Evolutionary conservation across 2,329 filamentous ascomycete genomes (phyloP), one percentile per base, ranked within the genome.

Genomic region (Cladosporium sp.): DNA sequence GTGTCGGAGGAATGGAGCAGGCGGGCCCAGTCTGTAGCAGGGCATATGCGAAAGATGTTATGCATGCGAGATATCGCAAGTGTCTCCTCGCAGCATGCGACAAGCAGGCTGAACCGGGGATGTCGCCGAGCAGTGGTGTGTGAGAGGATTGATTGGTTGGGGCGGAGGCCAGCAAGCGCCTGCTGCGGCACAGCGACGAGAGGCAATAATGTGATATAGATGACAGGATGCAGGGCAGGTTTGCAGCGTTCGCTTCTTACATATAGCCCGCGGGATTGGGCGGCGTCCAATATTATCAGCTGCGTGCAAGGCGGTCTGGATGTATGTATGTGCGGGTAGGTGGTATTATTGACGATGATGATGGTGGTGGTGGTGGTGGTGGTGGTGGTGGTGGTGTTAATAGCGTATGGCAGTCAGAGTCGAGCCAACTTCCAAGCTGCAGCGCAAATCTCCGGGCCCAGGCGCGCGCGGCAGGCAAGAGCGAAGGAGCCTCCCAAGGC

Each of bases 171-270:
- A 31, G 23, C n/a, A 37, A 59, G 56, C 56, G 56, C 56, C 40
- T 59, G 23, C 33, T 21, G 55, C 55, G 26, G 16, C 28, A 31
- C n/a, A 23, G n/a, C 29, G n/a, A 29, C 23, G 16, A n/a, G 28
- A 35, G 29, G 31, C 55, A 40, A 23, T 23, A 40, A 23, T 23
- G 55, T 37, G 55, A 57, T 37, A 57, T 57, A 12, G 33, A 37
- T 57, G 29, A 57, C 55, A 21, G 55, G 55, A 57, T 18, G 55
- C 12, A 55, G n/a, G 52, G 52, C 52, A 31, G 28, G 52, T 55
- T 55, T 55, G 28, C 40, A 46, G 40, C 40, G 21, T 23, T 46
- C 40, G 40, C 40, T 21, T 23, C n/a, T 6, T 46, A 5, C n/a
- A 46, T 46, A 21, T 46, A 46, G 40, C 18, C 40, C 40, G 40